Percentiles rank a stretch among this genome's conserved stretches.
Conservation (phyloP, 2,329 filamentous ascomycete genomes). For the Chaetoscypha palmicola region DNA sequence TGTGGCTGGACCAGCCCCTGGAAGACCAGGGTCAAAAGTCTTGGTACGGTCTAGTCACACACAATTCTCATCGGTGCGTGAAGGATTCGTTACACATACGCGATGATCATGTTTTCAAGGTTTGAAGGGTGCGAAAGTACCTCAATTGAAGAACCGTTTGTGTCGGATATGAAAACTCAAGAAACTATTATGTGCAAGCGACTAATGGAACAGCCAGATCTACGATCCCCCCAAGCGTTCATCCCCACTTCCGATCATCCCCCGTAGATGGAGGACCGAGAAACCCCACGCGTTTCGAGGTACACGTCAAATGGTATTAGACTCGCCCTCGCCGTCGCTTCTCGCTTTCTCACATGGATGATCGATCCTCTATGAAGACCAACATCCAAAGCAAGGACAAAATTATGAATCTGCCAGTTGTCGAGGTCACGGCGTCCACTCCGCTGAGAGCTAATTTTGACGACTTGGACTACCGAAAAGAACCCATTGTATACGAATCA, state of each 20-base stretch:
- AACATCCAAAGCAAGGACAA: constrained; percentile 5
- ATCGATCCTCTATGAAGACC: constrained; percentile 2
- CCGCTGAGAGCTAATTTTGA: constrained; percentile 7
- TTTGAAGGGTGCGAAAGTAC: constrained; percentile 6
- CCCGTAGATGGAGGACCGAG: constrained; percentile 5
- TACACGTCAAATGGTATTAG: constrained; percentile 5
- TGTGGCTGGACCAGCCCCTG: too few relatives aligned
- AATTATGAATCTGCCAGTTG: constrained; percentile 4
- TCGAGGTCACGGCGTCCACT: constrained; percentile 8
- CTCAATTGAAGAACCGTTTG: not conserved
- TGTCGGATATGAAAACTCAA: not conserved
- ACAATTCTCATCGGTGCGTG: too few relatives aligned
- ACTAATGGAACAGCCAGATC: constrained; percentile 6
- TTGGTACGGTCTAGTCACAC: too few relatives aligned
- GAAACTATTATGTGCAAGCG: not conserved
- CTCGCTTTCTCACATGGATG: constrained; percentile 1
- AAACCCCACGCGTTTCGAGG: constrained; percentile 8
- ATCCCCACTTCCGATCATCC: constrained; percentile 1
- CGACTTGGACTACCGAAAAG: constrained; percentile 5
- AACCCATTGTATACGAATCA: not conserved
- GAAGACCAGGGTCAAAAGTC: too few relatives aligned
- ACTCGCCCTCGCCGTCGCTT: constrained; percentile 5
- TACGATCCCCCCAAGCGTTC: not conserved
- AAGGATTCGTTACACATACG: constrained; percentile 11
- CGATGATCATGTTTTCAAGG: constrained; percentile 9